Conservation (phyloP, 192 early-diverging fungal species). For the Rhizophagus sp. region DNA sequence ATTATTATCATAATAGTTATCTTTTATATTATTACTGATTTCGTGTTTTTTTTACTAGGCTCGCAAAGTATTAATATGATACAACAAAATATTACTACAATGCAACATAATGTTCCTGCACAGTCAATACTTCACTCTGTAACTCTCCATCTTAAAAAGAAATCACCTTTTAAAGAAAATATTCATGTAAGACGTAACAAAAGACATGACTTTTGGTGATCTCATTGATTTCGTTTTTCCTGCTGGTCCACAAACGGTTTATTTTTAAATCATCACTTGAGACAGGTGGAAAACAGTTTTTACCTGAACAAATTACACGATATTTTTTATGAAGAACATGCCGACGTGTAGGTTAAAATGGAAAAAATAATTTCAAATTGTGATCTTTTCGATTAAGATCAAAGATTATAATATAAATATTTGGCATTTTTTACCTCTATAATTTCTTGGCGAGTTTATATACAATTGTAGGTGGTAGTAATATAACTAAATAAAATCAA, state of each 20-base stretch:
- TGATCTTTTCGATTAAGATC: constrained; percentile 1
- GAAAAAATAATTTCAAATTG: constrained; percentile 5
- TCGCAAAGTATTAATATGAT: no score
- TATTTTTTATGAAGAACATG: neutral
- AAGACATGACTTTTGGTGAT: constrained; percentile 13
- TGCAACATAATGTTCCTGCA: no score
- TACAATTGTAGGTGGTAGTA: no score
- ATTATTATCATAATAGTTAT: no score
- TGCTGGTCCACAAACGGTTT: constrained; percentile 8
- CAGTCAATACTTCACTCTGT: neutral
- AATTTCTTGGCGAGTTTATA: no score
- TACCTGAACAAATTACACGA: constrained; percentile 7
- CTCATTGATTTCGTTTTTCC: constrained; percentile 1
- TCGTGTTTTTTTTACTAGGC: no score
- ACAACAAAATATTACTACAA: no score
- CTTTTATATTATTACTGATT: no score
- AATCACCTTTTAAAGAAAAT: constrained; percentile 15
- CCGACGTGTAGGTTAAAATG: constrained; percentile 7
- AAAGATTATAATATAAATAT: no score
- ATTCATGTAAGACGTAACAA: neutral
- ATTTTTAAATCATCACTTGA: neutral
- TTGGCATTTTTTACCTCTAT: no score
- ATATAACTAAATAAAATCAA: no score
- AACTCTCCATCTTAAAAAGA: constrained; percentile 1
- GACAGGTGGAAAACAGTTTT: constrained; percentile 2